Conservation (phyloP, 192 early-diverging fungal species). For the Entrophospora sp. region DNA sequence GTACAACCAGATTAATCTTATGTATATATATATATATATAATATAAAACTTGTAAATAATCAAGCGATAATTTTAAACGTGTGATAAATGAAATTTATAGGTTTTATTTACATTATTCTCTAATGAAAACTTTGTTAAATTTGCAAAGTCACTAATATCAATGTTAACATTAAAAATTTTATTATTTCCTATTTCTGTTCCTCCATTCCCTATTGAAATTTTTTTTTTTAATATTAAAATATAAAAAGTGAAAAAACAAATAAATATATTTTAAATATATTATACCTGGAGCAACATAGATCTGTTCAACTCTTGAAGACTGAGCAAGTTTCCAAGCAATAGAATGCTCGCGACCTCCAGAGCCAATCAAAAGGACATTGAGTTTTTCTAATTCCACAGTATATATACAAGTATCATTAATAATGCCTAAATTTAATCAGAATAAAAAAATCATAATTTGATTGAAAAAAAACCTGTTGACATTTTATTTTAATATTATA, state of each 20-base stretch:
- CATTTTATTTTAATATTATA: no score
- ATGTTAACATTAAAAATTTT: slow-evolving; percentile 82
- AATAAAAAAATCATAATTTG: no score
- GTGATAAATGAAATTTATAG: neutral
- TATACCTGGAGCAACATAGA: slow-evolving; percentile 89
- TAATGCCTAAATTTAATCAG: no score
- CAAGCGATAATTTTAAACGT: neutral
- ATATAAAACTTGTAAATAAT: neutral
- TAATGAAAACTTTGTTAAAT: slow-evolving; percentile 69
- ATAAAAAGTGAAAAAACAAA: neutral
- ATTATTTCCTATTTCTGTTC: slow-evolving; percentile 59
- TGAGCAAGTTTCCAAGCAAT: slow-evolving; percentile 86
- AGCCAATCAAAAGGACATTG: slow-evolving; percentile 80
- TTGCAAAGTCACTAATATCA: slow-evolving; percentile 60
- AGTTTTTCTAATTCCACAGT: slow-evolving; percentile 46
- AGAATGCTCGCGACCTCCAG: slow-evolving; percentile 95
- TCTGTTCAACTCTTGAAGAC: slow-evolving; percentile 60
- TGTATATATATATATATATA: slow-evolving; percentile 10
- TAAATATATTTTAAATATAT: neutral
- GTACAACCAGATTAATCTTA: slow-evolving; percentile 73
- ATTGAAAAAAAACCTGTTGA: no score
- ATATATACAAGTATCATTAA: no score
- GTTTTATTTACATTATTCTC: slow-evolving; percentile 67
- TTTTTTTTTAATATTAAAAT: neutral
- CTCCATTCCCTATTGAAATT: slow-evolving; percentile 76